Evolutionary conservation across 2,329 filamentous ascomycete species (phyloP), one percentile per base, ranked within the genome.

Genomic region (Clonostachys sp.): DNA sequence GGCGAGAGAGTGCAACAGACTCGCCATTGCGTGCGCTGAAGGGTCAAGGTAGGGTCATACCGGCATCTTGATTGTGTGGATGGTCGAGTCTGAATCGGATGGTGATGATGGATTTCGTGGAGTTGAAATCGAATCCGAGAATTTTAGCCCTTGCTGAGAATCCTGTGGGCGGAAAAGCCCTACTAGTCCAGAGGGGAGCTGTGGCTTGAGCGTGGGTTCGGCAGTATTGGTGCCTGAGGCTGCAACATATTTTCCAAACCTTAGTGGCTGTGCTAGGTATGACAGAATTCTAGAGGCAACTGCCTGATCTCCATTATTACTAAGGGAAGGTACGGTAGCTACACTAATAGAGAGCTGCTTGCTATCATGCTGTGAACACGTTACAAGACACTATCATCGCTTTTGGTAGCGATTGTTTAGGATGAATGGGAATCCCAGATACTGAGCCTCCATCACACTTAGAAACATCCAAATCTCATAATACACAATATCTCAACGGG

Each of bases 61-160:
- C 62, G 67, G 64, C 67, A 70, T 70, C 58, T 64, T 70, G 65
- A 57, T 60, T 63, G 57, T 57, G 61, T 61, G 65, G 59, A 30
- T 30, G 63, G 61, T 66, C 64, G 58, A 67, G 59, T 63, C 61
- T 57, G 49, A 24, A 30, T 30, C 24, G 60, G 45, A 34, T 61
- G 58, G 51, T 65, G 62, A 57, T 60, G 61, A 60, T 57, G 55
- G 53, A 52, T 61, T 59, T 57, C 51, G 57, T 54, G 54, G 53
- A 58, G 60, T 58, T 61, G 55, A 54, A 56, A 54, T 44, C 30
- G 39, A 24, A 52, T 51, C 55, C 54, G 58, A 57, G 56, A 62
- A 61, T 63, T 67, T 67, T 60, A 60, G 56, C 55, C 56, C 56
- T 20, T 44, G 42, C 39, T 30, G 8, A 30, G 42, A 18, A 48